phyloP scores from a whole-genome alignment of 345 rosid genomes.

The Dipteronia sinensis region DNA sequence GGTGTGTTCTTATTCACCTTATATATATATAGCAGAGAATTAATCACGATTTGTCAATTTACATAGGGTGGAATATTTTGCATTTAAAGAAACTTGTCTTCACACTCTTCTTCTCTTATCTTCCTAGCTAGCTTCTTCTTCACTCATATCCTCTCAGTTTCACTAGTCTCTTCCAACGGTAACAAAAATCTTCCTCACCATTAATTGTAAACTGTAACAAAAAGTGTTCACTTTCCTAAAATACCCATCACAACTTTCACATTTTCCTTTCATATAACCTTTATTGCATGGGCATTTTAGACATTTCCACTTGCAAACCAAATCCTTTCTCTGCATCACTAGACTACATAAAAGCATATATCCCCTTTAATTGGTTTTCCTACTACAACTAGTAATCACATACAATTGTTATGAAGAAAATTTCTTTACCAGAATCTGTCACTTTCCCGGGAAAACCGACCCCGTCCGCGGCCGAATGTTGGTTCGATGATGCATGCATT shows the following conservation, averaged over 20 bases:
- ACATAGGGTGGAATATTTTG: constrained; percentile 36
- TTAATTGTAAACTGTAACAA: not conserved
- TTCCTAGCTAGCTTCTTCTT: constrained; percentile 11
- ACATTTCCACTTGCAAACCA: not conserved
- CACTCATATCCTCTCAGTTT: constrained; percentile 16
- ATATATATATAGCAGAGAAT: no score
- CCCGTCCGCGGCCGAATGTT: constrained; percentile 37
- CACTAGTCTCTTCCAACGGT: not conserved
- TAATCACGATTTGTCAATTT: constrained; percentile 11
- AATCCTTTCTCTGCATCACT: not conserved
- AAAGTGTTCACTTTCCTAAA: not conserved
- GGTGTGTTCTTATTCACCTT: not conserved
- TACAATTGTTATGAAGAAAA: constrained; percentile 43
- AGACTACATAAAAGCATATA: not conserved
- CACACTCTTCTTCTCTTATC: constrained; percentile 22
- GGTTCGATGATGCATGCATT: constrained; percentile 76
- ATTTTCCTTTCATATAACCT: not conserved
- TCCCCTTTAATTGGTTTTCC: not conserved
- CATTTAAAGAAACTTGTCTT: constrained; percentile 36
- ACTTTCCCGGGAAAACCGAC: constrained; percentile 35
- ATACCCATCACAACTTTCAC: not conserved
- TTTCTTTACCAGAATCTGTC: constrained; percentile 38
- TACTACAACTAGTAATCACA: not conserved
- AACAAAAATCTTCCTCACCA: constrained; percentile 12
- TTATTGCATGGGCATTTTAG: not conserved